Evolutionary conservation across 345 rosid genomes (phyloP).

Genomic region (Corchorus capsularis): DNA sequence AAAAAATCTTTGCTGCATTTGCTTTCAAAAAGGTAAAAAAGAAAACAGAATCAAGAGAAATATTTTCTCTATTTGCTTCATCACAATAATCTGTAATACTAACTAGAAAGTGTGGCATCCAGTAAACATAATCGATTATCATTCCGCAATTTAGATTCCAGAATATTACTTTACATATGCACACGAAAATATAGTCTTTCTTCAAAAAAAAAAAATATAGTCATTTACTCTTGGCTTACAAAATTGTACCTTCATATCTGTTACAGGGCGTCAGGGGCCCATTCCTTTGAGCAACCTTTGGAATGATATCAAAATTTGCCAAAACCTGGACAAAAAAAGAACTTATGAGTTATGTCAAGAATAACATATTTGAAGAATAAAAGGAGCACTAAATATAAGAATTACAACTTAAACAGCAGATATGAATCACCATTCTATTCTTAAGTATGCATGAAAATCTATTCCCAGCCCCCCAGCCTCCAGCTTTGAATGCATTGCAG

Average conservation of each 20-base stretch:
- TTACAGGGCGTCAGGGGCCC: neutral
- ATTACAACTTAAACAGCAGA: neutral
- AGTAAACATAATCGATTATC: neutral
- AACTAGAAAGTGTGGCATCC: neutral
- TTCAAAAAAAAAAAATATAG: too few relatives aligned
- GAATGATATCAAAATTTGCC: conserved; percentile 7
- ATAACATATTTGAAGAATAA: neutral
- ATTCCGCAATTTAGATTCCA: neutral
- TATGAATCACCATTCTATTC: neutral
- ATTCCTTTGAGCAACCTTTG: neutral
- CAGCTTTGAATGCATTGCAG: neutral
- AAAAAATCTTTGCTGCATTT: too few relatives aligned
- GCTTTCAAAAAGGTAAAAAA: too few relatives aligned
- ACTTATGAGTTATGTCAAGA: neutral
- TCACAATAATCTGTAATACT: neutral
- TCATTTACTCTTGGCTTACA: conserved; percentile 5
- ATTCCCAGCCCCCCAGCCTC: neutral
- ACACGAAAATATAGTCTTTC: neutral
- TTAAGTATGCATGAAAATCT: neutral
- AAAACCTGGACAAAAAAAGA: neutral
- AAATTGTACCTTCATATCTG: neutral
- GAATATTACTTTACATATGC: neutral
- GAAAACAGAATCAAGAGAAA: too few relatives aligned
- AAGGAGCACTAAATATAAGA: neutral
- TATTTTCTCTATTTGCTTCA: neutral